Percentiles rank a stretch among this genome's conserved stretches.
phyloP scores from a whole-genome alignment of 2,329 filamentous ascomycete genomes.

The Colletotrichum sp. region DNA sequence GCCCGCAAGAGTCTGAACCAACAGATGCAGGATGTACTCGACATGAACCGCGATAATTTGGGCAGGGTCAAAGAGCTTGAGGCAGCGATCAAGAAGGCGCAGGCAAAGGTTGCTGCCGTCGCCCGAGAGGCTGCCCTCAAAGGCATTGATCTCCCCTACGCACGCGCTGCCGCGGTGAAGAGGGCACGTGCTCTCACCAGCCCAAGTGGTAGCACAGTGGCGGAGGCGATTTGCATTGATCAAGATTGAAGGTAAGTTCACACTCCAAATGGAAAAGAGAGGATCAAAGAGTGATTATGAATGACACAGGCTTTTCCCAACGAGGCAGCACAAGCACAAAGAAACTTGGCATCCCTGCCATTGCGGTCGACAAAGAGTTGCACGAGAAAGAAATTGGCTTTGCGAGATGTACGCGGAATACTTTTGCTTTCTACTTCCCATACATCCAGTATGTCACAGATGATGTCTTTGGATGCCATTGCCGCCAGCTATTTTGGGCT shows the following conservation, averaged over 20 bases:
- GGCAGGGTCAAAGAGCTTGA: not conserved
- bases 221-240: not conserved
- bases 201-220: not conserved
- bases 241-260: not conserved
- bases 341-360: not conserved
- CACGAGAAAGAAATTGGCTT: not conserved
- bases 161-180: not conserved
- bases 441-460: not conserved
- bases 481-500: not conserved
- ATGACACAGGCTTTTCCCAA: not conserved
- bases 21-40: not conserved
- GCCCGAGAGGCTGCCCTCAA: rapidly evolving
- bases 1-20: not conserved
- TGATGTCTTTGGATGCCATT: not conserved
- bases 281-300: not conserved
- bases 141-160: not conserved
- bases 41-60: not conserved
- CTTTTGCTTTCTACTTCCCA: not conserved
- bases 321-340: not conserved
- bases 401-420: rapidly evolving
- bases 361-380: not conserved
- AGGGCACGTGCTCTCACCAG: not conserved
- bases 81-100: not conserved
- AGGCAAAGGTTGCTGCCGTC: not conserved
- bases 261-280: not conserved